Evolutionary conservation across 805 yeast species (phyloP).

Genomic region (Lipomyces mesembrius): DNA sequence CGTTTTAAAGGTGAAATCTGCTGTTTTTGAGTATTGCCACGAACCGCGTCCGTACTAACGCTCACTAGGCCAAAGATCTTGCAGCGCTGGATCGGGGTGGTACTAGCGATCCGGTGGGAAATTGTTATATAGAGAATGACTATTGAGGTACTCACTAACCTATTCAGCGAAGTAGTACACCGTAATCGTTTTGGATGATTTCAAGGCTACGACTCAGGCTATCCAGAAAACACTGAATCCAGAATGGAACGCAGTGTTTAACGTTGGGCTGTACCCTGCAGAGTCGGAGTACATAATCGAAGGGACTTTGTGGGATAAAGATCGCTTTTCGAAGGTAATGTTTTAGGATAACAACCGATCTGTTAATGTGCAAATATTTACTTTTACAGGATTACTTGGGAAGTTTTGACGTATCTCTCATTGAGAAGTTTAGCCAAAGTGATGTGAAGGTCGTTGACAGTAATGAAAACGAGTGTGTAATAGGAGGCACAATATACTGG

Average conservation of each 20-base stretch:
- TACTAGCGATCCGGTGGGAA: conserved; percentile 35
- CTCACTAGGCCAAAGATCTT: conserved; percentile 30
- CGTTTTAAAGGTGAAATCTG: conserved; percentile 18
- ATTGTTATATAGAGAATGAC: neutral
- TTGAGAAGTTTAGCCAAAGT: conserved; percentile 19
- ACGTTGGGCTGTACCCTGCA: conserved; percentile 50
- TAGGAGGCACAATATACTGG: too few species aligned
- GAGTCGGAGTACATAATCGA: conserved; percentile 23
- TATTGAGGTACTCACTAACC: neutral
- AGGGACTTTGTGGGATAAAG: conserved; percentile 43
- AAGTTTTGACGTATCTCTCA: conserved; percentile 31
- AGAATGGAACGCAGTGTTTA: conserved; percentile 71
- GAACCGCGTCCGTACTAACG: neutral
- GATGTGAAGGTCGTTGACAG: conserved; percentile 14
- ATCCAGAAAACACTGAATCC: conserved; percentile 72
- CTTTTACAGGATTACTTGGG: conserved; percentile 31
- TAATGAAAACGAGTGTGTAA: conserved; percentile 15
- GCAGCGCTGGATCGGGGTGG: conserved; percentile 33
- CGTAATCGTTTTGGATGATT: conserved; percentile 41
- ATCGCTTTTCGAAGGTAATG: conserved; percentile 37
- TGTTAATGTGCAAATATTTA: neutral
- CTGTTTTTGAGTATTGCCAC: too few species aligned
- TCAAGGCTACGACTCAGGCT: conserved; percentile 54
- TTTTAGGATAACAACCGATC: neutral
- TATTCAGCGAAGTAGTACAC: conserved; percentile 33